Base-by-base conservation (phyloP, 1,284 basidiomycete genomes). In the Lignosus rhinocerotis region DNA sequence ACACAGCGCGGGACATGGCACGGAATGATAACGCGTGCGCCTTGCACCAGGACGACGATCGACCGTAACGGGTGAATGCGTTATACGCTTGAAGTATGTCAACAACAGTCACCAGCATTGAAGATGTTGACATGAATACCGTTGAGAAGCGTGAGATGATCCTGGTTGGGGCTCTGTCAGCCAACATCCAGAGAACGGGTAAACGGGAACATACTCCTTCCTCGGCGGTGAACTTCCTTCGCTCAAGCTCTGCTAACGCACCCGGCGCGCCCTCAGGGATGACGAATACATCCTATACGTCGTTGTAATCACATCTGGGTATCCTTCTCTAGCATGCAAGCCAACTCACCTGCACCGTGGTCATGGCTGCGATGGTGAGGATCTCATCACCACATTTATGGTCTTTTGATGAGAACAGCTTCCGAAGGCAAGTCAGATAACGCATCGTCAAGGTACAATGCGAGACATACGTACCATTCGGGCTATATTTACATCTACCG, bases 361-460 rank as follows among this genome's bases (percentile, higher is more conserved):
- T 92, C 94, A 99, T 98, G 0, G 96, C 94, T 1, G 95, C 91
- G 59, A 99, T 97, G 0, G 93, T 94, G 53, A 99, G 76, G 45
- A 97, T 92, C 71, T 99, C 96, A 69, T 96, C 90, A 2, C 94
- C 92, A 67, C 96, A 99, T 62, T 82, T 80, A 68, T 88, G 90
- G 11, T 90, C 86, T 65, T 88, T 86, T 4, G 94, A 96, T 59
- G 81, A 85, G 66, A 98, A 91, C 6, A 98, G 73, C 95, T 97
- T 64, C 0, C 38, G 16, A 31, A 30, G 38, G 36, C 19, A 63
- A 47, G 41, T 16, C 17, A 42, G 42, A 11, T 8, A 16, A 12
- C 33, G 75, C 77, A 47, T 49, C 7, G 33, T 19, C 19, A 14
- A n/a, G 19, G 3, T 25, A 4, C 2, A 10, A 25, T 19, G 19